phyloP scores from a whole-genome alignment of 768 basidiomycete genomes.

The Termitomyces sp. region DNA sequence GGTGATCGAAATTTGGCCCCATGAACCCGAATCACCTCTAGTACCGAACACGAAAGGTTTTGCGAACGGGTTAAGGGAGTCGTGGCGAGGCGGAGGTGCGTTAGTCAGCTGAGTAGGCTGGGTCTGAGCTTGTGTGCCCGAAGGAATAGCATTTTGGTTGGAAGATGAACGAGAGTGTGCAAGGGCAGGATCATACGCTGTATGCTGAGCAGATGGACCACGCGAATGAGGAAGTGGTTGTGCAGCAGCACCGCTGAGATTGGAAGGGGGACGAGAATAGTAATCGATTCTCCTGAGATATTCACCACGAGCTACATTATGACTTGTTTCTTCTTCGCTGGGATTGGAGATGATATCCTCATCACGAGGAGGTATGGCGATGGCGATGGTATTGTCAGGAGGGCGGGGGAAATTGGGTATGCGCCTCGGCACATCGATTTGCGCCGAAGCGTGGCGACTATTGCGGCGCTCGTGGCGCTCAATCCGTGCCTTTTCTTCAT shows the following conservation, averaged over 20 bases:
- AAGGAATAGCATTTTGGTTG: conserved; percentile 18
- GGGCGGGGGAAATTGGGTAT: conserved; percentile 79
- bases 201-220: conserved; percentile 54
- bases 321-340: conserved; percentile 62
- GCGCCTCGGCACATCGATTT: conserved; percentile 61
- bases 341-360: conserved; percentile 84
- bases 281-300: conserved; percentile 42
- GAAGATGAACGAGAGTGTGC: conserved; percentile 60
- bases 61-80: conserved; percentile 70
- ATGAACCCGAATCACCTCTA: conserved; percentile 24
- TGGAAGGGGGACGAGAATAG: conserved; percentile 41
- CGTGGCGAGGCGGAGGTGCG: conserved; percentile 22
- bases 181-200: conserved; percentile 53
- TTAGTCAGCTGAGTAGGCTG: conserved; percentile 17
- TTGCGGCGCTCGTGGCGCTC: conserved; percentile 58
- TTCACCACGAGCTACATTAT: conserved; percentile 25
- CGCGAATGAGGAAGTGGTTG: conserved; percentile 66
- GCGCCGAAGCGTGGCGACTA: conserved; percentile 41
- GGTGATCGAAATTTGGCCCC: conserved; percentile 27
- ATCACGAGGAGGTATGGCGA: conserved; percentile 28
- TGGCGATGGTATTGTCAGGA: conserved; percentile 44
- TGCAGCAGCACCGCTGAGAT: conserved; percentile 32
- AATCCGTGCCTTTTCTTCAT: conserved; percentile 78
- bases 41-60: conserved; percentile 81
- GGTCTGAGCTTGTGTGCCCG: conserved; percentile 15